phyloP scores from a whole-genome alignment of 495 filamentous ascomycete genomes.

The Chaetomidium leptoderma region DNA sequence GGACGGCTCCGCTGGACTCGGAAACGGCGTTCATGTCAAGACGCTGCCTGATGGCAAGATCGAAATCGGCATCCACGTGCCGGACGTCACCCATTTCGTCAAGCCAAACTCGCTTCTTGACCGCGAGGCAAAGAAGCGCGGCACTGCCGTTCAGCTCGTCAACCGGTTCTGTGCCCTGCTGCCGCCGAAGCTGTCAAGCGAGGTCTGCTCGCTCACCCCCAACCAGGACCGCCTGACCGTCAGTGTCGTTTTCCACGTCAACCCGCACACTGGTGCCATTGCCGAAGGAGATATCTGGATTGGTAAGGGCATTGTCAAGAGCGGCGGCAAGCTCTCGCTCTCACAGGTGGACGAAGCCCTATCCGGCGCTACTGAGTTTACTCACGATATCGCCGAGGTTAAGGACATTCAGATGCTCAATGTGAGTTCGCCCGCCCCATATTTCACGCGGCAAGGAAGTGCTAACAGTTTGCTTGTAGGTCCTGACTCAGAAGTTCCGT shows the following conservation, averaged over 20 bases:
- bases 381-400: constrained; percentile 54
- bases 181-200: constrained; percentile 74
- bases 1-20: constrained; percentile 75
- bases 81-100: constrained; percentile 94
- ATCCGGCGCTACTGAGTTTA: constrained; percentile 53
- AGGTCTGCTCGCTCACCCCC: constrained; percentile 81
- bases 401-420: constrained; percentile 74
- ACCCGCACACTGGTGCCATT: constrained; percentile 70
- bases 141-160: constrained; percentile 89
- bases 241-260: constrained; percentile 85
- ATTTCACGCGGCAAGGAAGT: not conserved
- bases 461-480: constrained; percentile 44
- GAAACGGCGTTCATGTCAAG: constrained; percentile 90
- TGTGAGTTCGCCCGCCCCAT: constrained; percentile 44
- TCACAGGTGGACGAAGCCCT: constrained; percentile 80
- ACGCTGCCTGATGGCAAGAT: constrained; percentile 73
- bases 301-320: constrained; percentile 91
- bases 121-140: constrained; percentile 95
- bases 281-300: constrained; percentile 84
- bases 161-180: constrained; percentile 89
- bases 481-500: constrained; percentile 80
- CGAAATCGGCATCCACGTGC: constrained; percentile 92
- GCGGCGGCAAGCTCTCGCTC: constrained; percentile 75
- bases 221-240: constrained; percentile 85
- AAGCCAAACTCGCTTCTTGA: constrained; percentile 95